Evolutionary conservation across 345 rosid genomes (phyloP).

Genomic region (Cardamine occulta): DNA sequence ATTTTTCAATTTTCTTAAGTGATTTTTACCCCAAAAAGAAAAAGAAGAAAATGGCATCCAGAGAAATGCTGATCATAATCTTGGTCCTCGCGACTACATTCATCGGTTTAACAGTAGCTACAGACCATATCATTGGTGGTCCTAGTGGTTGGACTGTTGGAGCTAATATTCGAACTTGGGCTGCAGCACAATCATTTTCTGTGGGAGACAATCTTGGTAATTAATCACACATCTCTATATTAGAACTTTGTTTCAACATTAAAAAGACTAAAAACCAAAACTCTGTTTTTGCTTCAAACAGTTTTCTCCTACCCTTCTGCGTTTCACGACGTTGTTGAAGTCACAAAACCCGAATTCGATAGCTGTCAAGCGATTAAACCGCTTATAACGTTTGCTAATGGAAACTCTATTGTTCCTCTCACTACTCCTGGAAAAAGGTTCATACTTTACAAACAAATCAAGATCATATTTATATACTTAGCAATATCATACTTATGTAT

Average conservation of each 20-base stretch:
- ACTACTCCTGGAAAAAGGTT: conserved; percentile 64
- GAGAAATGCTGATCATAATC: conserved; percentile 34
- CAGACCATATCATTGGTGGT: conserved; percentile 65
- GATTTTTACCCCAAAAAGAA: background rate
- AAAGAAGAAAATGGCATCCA: conserved; percentile 32
- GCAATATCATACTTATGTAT: background rate
- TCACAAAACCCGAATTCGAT: conserved; percentile 59
- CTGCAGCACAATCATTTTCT: conserved; percentile 51
- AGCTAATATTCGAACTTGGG: conserved; percentile 61
- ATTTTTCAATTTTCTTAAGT: conserved; percentile 7
- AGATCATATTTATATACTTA: conserved; percentile 2
- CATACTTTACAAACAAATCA: conserved; percentile 1
- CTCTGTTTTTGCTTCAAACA: conserved; percentile 41
- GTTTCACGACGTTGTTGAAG: conserved; percentile 66
- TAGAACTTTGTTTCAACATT: background rate
- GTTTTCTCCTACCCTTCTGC: conserved; percentile 54
- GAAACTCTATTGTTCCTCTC: conserved; percentile 61
- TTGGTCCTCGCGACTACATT: conserved; percentile 45
- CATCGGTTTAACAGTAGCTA: conserved; percentile 57
- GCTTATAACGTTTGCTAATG: conserved; percentile 49
- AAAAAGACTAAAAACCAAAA: conserved; percentile 9
- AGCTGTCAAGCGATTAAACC: conserved; percentile 57
- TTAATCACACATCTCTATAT: background rate
- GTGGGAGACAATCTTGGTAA: conserved; percentile 76
- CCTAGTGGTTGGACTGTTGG: conserved; percentile 66